Conservation (phyloP, 1,139 yeast species). For the Ogataea hybrid region DNA sequence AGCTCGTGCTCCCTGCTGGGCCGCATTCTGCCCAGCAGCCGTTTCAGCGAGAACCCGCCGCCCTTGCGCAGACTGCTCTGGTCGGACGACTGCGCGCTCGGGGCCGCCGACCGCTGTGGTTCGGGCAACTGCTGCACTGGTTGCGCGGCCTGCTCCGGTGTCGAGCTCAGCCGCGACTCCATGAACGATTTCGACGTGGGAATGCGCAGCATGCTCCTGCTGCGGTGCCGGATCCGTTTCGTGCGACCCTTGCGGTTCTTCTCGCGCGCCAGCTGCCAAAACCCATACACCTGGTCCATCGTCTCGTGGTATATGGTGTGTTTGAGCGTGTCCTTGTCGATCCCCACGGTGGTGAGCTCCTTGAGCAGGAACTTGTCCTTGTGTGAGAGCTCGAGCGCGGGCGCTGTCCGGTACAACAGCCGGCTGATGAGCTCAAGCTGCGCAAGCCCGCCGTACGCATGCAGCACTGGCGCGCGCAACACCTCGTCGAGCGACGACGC, state of each 20-base stretch:
- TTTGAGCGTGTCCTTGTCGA: slow-evolving; percentile 64
- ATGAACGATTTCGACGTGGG: slow-evolving; percentile 26
- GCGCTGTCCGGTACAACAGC: slow-evolving; percentile 41
- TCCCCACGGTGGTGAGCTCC: slow-evolving; percentile 59
- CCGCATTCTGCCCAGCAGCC: slow-evolving; percentile 3
- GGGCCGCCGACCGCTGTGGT: no score
- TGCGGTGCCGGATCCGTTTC: slow-evolving; percentile 35
- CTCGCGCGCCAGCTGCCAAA: slow-evolving; percentile 77
- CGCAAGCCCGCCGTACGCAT: slow-evolving; percentile 40
- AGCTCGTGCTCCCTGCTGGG: slow-evolving; percentile 1
- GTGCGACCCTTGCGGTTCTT: slow-evolving; percentile 37
- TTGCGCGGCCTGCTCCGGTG: slow-evolving; percentile 2
- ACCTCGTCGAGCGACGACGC: slow-evolving; percentile 59
- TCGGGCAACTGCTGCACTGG: not conserved
- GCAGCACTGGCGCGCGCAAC: slow-evolving; percentile 60
- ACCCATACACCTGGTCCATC: slow-evolving; percentile 80
- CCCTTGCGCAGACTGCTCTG: not conserved
- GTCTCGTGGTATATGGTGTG: slow-evolving; percentile 58
- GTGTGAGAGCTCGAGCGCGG: slow-evolving; percentile 28
- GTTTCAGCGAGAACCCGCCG: slow-evolving; percentile 2
- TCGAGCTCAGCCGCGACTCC: slow-evolving; percentile 1
- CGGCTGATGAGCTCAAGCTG: slow-evolving; percentile 42
- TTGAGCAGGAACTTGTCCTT: slow-evolving; percentile 67
- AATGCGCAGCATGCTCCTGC: slow-evolving; percentile 47
- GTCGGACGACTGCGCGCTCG: not conserved